These are phyloP conservation scores for Dryas drummondii DNA, from an alignment of 306 rosid species.

Conservation along the genomic window DNA sequence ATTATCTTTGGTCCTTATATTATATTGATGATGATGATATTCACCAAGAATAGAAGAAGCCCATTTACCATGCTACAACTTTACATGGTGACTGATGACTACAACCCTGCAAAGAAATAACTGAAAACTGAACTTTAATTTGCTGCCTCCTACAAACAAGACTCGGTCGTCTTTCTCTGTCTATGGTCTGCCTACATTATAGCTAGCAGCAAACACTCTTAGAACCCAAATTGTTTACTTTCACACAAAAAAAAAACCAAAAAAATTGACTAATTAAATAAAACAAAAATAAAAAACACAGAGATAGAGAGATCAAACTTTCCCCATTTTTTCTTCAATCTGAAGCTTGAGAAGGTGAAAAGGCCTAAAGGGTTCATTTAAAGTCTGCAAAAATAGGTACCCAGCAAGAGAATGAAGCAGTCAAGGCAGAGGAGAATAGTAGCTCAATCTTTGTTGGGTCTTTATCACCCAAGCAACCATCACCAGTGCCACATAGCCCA, in stretches of 20 bases:
- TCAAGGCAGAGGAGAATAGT: constrained; percentile 35
- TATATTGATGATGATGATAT: too few relatives aligned
- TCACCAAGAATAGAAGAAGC: too few relatives aligned
- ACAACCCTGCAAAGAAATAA: constrained; percentile 14
- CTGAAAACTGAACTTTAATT: constrained; percentile 6
- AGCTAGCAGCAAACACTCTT: constrained; percentile 31
- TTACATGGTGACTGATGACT: not conserved
- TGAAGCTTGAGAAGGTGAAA: not conserved
- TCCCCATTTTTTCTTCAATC: constrained; percentile 10
- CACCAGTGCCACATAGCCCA: constrained; percentile 11
- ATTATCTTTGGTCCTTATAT: too few relatives aligned
- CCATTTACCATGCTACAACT: too few relatives aligned
- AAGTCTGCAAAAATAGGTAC: constrained; percentile 45
- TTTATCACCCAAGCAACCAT: constrained; percentile 2
- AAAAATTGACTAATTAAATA: not conserved
- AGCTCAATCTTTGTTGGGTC: constrained; percentile 36
- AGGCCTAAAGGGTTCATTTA: constrained; percentile 6
- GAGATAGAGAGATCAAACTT: constrained; percentile 9
- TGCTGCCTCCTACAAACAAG: constrained; percentile 24
- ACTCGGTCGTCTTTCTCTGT: constrained; percentile 35
- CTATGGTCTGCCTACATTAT: constrained; percentile 48
- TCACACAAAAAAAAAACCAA: constrained; percentile 4
- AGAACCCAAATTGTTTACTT: not conserved
- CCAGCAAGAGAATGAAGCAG: constrained; percentile 6
- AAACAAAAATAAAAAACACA: not conserved